Evolutionary conservation across 164 flowering plant genomes (phyloP).

Genomic region (Macadamia tetraphylla): DNA sequence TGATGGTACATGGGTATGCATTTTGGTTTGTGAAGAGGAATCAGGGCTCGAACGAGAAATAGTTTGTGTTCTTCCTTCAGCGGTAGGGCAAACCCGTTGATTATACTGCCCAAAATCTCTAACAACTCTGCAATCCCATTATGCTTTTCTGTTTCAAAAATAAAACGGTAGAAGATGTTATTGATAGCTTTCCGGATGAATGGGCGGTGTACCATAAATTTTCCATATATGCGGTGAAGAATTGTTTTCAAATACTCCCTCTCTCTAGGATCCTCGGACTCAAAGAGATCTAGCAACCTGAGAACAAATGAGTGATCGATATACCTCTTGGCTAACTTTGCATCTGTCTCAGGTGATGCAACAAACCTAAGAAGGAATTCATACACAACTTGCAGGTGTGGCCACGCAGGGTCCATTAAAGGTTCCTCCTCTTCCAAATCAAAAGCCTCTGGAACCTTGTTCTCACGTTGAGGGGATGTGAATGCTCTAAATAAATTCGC

Average conservation of each 20-base stretch:
- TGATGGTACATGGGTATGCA: slow-evolving; percentile 76
- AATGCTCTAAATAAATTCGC: slow-evolving; percentile 59
- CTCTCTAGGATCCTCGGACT: slow-evolving; percentile 85
- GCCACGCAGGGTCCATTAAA: slow-evolving; percentile 82
- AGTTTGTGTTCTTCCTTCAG: slow-evolving; percentile 83
- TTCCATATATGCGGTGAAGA: slow-evolving; percentile 86
- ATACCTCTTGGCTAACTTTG: slow-evolving; percentile 68
- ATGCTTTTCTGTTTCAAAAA: slow-evolving; percentile 80
- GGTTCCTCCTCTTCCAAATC: slow-evolving; percentile 89
- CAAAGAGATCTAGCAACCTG: slow-evolving; percentile 67
- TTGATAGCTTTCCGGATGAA: slow-evolving; percentile 77
- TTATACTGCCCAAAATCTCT: slow-evolving; percentile 76
- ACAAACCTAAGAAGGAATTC: slow-evolving; percentile 70
- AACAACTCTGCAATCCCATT: slow-evolving; percentile 78
- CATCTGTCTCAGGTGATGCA: slow-evolving; percentile 72
- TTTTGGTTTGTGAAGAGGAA: slow-evolving; percentile 88
- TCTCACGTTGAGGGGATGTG: slow-evolving; percentile 54
- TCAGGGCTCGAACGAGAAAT: slow-evolving; percentile 59
- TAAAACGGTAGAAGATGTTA: slow-evolving; percentile 63
- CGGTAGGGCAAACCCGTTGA: slow-evolving; percentile 86
- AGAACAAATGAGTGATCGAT: slow-evolving; percentile 75
- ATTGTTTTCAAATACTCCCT: slow-evolving; percentile 81
- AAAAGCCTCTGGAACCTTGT: slow-evolving; percentile 43
- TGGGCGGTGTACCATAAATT: slow-evolving; percentile 87
- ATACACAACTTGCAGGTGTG: slow-evolving; percentile 80